phyloP scores from a whole-genome alignment of 2,329 filamentous ascomycete species.

The Alternaria hordeiaustralica region DNA sequence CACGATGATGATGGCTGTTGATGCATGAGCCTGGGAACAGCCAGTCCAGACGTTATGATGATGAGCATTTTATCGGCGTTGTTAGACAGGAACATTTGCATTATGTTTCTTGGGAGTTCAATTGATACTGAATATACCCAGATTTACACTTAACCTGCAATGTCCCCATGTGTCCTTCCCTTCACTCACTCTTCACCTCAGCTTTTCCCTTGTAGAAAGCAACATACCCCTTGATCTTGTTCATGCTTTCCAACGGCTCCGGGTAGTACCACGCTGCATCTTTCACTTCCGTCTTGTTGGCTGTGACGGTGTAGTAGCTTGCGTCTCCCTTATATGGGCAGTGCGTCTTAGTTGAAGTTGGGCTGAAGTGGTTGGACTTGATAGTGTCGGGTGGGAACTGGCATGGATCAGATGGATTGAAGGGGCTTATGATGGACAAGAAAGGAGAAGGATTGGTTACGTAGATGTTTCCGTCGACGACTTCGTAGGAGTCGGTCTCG shows the following conservation, averaged over 20 bases:
- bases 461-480: slow-evolving; percentile 67
- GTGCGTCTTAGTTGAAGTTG: slow-evolving; percentile 56
- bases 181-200: slow-evolving; percentile 18
- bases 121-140: slow-evolving; percentile 3
- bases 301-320: slow-evolving; percentile 62
- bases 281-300: slow-evolving; percentile 56
- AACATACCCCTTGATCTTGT: slow-evolving; percentile 61
- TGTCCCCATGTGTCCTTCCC: too few relatives aligned
- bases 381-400: slow-evolving; percentile 52
- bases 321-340: slow-evolving; percentile 66
- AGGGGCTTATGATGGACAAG: background rate
- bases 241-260: slow-evolving; percentile 56
- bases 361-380: slow-evolving; percentile 52
- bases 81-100: slow-evolving; percentile 3
- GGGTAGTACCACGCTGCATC: slow-evolving; percentile 68
- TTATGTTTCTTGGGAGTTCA: background rate
- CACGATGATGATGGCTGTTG: slow-evolving; percentile 75
- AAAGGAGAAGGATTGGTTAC: slow-evolving; percentile 25
- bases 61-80: slow-evolving; percentile 19
- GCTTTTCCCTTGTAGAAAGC: slow-evolving; percentile 62
- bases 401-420: background rate
- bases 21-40: background rate
- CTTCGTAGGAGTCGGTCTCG: slow-evolving; percentile 58
- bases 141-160: background rate
- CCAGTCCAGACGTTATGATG: background rate